Conservation (phyloP, 495 filamentous ascomycete genomes). For the Podospora anserina region DNA sequence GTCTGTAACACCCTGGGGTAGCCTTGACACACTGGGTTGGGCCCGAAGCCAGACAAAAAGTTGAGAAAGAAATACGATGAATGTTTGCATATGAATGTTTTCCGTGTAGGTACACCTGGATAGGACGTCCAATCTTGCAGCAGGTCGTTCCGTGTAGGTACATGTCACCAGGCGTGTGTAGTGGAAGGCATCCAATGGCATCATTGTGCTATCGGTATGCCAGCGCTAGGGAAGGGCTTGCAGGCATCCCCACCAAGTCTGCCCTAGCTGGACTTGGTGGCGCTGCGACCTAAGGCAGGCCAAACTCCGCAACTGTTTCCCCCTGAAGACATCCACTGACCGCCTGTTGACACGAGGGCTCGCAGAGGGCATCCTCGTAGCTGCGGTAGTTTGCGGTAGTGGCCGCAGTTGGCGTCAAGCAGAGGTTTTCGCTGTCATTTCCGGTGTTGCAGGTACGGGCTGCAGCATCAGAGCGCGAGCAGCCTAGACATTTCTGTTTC, state of each 20-base stretch:
- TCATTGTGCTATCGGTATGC: background rate
- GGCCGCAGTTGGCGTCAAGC: background rate
- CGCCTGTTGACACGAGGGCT: background rate
- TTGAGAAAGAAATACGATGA: background rate
- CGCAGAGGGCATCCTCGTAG: background rate
- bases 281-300: background rate
- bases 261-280: slow-evolving; percentile 15
- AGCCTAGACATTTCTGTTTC: background rate
- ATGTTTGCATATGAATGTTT: background rate
- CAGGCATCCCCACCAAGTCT: slow-evolving; percentile 1
- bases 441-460: background rate
- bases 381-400: background rate
- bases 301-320: slow-evolving; percentile 20
- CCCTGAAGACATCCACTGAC: background rate
- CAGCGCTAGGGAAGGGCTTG: slow-evolving; percentile 5
- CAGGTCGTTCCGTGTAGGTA: background rate
- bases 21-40: background rate
- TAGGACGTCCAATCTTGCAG: too few species aligned
- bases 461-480: background rate
- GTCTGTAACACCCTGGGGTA: background rate
- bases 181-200: background rate
- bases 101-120: background rate
- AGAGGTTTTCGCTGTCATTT: background rate
- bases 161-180: background rate
- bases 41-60: background rate